A percentile compares a stretch with the other conserved stretches of the same genome.
Conservation (phyloP, 2,329 filamentous ascomycete species). For the Aureobasidium namibiae region DNA sequence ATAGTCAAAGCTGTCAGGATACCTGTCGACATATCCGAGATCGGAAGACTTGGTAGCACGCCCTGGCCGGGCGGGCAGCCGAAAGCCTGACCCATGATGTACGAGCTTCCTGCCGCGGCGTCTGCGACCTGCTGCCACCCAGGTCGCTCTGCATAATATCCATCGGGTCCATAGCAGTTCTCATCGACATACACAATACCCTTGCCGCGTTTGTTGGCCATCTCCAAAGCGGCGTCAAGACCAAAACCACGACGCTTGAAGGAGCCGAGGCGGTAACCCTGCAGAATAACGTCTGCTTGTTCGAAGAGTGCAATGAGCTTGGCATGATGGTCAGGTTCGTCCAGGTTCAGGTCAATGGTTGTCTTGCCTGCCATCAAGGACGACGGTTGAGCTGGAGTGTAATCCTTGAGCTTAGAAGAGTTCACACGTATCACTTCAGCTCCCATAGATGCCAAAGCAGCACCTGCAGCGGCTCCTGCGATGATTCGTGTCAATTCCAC, state of each 20-base stretch:
- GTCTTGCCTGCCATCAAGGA: constrained; percentile 47
- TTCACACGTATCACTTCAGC: constrained; percentile 8
- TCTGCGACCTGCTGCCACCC: constrained; percentile 50
- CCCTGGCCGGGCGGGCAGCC: constrained; percentile 21
- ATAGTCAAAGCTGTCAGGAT: constrained; percentile 21
- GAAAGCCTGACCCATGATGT: constrained; percentile 29
- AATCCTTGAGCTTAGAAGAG: background rate
- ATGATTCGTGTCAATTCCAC: constrained; percentile 12
- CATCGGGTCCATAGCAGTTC: constrained; percentile 48
- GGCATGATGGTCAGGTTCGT: constrained; percentile 29
- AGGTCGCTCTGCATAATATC: constrained; percentile 37
- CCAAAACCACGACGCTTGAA: constrained; percentile 42
- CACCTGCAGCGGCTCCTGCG: constrained; percentile 7
- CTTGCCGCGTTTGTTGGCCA: constrained; percentile 32
- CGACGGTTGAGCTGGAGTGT: constrained; percentile 26
- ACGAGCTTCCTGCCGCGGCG: constrained; percentile 33
- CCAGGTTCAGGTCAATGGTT: constrained; percentile 38
- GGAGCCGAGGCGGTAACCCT: constrained; percentile 42
- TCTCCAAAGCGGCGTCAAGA: constrained; percentile 32
- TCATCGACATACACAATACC: constrained; percentile 43
- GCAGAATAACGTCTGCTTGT: constrained; percentile 44
- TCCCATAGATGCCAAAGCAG: constrained; percentile 7
- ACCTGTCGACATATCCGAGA: constrained; percentile 25
- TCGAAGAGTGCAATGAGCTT: constrained; percentile 34
- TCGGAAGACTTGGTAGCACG: constrained; percentile 23